phyloP scores from a whole-genome alignment of 2,329 filamentous ascomycete species.

The Coniosporium tulheliwenetii region DNA sequence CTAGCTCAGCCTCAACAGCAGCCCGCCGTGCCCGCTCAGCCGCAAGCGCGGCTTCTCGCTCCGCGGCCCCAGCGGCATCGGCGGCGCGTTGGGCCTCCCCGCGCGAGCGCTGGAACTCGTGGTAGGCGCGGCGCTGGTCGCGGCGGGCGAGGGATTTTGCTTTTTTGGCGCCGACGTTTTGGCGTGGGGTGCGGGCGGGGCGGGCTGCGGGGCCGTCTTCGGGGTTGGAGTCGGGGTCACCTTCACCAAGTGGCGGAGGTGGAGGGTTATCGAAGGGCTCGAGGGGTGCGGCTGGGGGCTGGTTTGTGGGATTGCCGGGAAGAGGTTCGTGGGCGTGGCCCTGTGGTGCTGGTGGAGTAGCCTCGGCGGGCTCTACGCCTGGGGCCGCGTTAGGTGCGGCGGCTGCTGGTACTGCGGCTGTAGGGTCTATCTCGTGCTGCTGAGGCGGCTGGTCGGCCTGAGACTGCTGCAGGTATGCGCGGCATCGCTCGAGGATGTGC shows the following conservation, averaged over 20 bases:
- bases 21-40: constrained; percentile 24
- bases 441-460: constrained; percentile 2
- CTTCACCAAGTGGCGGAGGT: background rate
- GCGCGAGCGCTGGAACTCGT: constrained; percentile 31
- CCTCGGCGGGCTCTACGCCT: background rate
- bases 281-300: background rate
- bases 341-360: background rate
- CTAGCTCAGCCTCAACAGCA: constrained; percentile 25
- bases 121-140: constrained; percentile 20
- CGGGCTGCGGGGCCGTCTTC: constrained; percentile 1
- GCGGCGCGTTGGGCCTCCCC: constrained; percentile 27
- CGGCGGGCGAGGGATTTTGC: constrained; percentile 29
- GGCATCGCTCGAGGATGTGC: constrained; percentile 25
- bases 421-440: background rate
- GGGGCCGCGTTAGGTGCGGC: background rate
- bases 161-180: constrained; percentile 31
- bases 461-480: background rate
- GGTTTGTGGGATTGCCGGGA: background rate
- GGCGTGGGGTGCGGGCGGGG: constrained; percentile 1
- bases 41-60: constrained; percentile 26
- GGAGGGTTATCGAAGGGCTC: background rate
- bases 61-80: constrained; percentile 26
- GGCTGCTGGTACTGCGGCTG: background rate
- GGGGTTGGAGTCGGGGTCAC: background rate
- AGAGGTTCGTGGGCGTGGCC: background rate